Evolutionary conservation across 768 basidiomycete species (phyloP).

Genomic region (Lepiota venenata): DNA sequence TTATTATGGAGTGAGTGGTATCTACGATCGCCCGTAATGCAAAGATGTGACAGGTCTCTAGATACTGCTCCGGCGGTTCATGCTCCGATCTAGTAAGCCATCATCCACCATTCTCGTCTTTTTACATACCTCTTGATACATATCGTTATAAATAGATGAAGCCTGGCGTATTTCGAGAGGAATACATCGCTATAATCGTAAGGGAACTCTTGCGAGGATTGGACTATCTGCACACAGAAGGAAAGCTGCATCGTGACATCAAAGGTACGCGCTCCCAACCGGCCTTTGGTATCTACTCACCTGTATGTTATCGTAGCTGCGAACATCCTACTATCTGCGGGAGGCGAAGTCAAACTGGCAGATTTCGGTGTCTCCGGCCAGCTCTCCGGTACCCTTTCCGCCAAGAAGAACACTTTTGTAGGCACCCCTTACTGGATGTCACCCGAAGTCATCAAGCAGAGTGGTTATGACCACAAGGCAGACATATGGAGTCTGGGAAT

Average conservation of each 20-base stretch:
- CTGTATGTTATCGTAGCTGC: slow-evolving; percentile 56
- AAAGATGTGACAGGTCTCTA: slow-evolving; percentile 23
- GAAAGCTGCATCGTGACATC: slow-evolving; percentile 98
- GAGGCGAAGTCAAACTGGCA: slow-evolving; percentile 94
- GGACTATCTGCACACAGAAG: slow-evolving; percentile 94
- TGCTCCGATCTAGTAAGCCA: slow-evolving; percentile 88
- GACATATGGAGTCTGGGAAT: slow-evolving; percentile 99
- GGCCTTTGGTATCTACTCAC: not conserved
- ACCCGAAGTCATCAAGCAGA: slow-evolving; percentile 99
- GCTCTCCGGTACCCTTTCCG: slow-evolving; percentile 86
- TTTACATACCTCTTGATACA: slow-evolving; percentile 13
- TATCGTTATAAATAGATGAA: slow-evolving; percentile 71
- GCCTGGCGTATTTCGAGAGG: slow-evolving; percentile 95
- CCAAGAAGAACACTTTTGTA: slow-evolving; percentile 98
- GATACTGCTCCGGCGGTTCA: slow-evolving; percentile 97
- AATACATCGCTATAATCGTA: slow-evolving; percentile 97
- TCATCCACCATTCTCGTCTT: slow-evolving; percentile 19
- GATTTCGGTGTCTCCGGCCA: slow-evolving; percentile 99
- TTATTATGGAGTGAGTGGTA: slow-evolving; percentile 87
- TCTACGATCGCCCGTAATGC: not conserved
- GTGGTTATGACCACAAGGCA: slow-evolving; percentile 98
- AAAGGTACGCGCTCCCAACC: slow-evolving; percentile 60
- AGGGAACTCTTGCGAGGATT: slow-evolving; percentile 89
- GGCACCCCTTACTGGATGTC: slow-evolving; percentile 99
- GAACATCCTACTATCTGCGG: slow-evolving; percentile 88